These are phyloP conservation scores for Boletus coccyginus DNA, from an alignment of 768 basidiomycete genomes.

Conservation along the genomic window DNA sequence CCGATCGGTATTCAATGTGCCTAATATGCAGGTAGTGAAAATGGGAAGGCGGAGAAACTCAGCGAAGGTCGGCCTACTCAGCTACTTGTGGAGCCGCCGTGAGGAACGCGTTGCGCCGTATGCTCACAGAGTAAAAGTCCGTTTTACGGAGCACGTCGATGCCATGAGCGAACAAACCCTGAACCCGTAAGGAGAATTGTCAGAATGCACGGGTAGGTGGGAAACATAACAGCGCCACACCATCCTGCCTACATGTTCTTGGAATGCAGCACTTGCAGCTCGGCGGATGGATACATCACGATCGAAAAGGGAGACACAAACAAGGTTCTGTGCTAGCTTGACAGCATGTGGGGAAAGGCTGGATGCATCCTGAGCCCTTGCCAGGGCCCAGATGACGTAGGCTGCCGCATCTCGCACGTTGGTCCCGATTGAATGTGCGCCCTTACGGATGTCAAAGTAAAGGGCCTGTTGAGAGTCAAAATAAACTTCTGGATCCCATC, in stretches of 20 bases:
- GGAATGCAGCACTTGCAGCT: slow-evolving; percentile 96
- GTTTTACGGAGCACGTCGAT: slow-evolving; percentile 90
- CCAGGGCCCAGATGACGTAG: slow-evolving; percentile 94
- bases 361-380: slow-evolving; percentile 66
- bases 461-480: slow-evolving; percentile 57
- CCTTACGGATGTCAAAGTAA: slow-evolving; percentile 88
- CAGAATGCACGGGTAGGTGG: slow-evolving; percentile 5
- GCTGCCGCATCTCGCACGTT: slow-evolving; percentile 93
- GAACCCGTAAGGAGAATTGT: slow-evolving; percentile 20
- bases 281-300: slow-evolving; percentile 92
- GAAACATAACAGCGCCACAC: slow-evolving; percentile 44
- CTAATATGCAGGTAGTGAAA: slow-evolving; percentile 39
- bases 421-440: slow-evolving; percentile 90
- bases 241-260: slow-evolving; percentile 93
- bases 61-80: slow-evolving; percentile 51
- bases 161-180: slow-evolving; percentile 91
- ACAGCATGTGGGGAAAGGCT: slow-evolving; percentile 59
- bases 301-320: slow-evolving; percentile 84
- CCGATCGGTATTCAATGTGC: slow-evolving; percentile 69
- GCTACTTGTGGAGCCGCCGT: slow-evolving; percentile 84
- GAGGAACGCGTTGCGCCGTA: slow-evolving; percentile 82
- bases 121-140: slow-evolving; percentile 93
- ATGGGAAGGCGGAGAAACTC: slow-evolving; percentile 1
- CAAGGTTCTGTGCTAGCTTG: slow-evolving; percentile 65
- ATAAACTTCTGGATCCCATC: slow-evolving; percentile 9